phyloP scores from a whole-genome alignment of 2,329 filamentous ascomycete genomes.

The Talaromyces amestolkiae region DNA sequence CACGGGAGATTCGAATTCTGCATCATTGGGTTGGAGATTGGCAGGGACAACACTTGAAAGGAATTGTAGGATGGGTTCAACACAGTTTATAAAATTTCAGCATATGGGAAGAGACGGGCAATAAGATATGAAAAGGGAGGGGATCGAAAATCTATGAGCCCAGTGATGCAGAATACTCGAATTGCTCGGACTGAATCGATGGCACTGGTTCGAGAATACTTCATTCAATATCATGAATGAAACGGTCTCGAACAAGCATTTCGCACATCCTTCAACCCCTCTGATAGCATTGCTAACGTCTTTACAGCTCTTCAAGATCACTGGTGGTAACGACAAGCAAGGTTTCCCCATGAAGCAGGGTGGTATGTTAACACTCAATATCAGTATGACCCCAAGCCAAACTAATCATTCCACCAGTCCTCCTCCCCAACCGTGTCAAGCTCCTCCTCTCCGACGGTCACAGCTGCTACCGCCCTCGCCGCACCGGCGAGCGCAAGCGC shows the following conservation, averaged over 20 bases:
- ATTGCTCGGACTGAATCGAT: neutral
- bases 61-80: neutral
- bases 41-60: neutral
- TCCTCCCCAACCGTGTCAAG: conserved; percentile 97
- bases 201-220: neutral
- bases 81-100: neutral
- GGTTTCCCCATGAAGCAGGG: conserved; percentile 99
- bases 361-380: conserved; percentile 43
- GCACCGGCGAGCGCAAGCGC: conserved; percentile 97
- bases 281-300: neutral
- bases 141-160: neutral
- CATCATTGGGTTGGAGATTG: neutral
- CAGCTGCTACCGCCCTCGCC: conserved; percentile 97
- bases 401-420: conserved; percentile 47
- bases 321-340: conserved; percentile 99
- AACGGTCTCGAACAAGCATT: neutral
- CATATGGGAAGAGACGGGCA: neutral
- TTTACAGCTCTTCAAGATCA: conserved; percentile 81
- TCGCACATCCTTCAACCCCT: neutral
- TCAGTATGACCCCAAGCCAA: conserved; percentile 2
- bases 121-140: no score
- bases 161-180: neutral
- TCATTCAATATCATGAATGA: neutral
- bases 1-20: neutral
- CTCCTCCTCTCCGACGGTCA: conserved; percentile 94